Evolutionary conservation across 139 green algal species (phyloP).

Genomic region (Bryopsis sp.): DNA sequence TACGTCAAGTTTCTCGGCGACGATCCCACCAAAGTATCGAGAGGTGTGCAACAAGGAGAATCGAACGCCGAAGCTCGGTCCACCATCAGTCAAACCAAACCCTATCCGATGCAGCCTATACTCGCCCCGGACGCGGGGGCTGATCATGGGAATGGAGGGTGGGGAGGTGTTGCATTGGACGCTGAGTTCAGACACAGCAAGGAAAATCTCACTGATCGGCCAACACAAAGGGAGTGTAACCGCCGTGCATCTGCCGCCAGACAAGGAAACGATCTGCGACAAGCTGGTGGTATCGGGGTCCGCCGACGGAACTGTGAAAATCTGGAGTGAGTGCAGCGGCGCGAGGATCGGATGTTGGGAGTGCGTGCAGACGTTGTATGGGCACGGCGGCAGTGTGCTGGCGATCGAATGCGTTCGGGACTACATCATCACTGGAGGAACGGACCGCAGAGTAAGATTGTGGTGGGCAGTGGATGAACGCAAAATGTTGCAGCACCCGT

Average conservation of each 20-base stretch:
- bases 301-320: slow-evolving; percentile 45
- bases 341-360: not conserved
- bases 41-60: not conserved
- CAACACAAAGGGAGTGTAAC: not conserved
- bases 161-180: slow-evolving; percentile 19
- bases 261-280: not conserved
- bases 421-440: slow-evolving; percentile 43
- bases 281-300: slow-evolving; percentile 41
- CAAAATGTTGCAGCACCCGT: slow-evolving; percentile 37
- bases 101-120: slow-evolving; percentile 7
- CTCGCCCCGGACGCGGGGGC: not conserved
- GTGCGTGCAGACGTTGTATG: slow-evolving; percentile 48
- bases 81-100: not conserved
- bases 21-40: not conserved
- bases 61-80: not conserved
- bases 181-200: not conserved
- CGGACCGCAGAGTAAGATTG: slow-evolving; percentile 43
- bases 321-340: slow-evolving; percentile 44
- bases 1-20: not conserved
- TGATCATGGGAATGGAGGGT: slow-evolving; percentile 18
- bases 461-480: slow-evolving; percentile 38
- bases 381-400: slow-evolving; percentile 48
- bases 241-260: not conserved
- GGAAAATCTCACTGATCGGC: not conserved
- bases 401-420: slow-evolving; percentile 26